A percentile compares a stretch with the other conserved stretches of the same genome.
phyloP scores from a whole-genome alignment of 1,139 yeast genomes.

The Groenewaldozyma sp. region DNA sequence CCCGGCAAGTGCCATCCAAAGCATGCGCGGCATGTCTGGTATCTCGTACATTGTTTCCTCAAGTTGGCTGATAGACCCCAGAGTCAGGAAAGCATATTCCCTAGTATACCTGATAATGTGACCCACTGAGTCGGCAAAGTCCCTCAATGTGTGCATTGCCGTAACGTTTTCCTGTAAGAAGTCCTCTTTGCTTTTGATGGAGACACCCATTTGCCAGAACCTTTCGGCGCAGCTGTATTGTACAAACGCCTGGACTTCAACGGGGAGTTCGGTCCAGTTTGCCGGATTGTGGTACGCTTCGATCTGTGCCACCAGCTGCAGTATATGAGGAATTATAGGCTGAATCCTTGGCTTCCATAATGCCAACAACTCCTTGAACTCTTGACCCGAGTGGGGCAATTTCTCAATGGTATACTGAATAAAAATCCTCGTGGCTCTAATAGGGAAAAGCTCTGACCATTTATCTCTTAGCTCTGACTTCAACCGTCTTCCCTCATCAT shows the following conservation, averaged over 20 bases:
- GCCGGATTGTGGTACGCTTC: constrained; percentile 91
- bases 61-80: constrained; percentile 82
- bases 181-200: constrained; percentile 87
- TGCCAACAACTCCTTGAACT: constrained; percentile 58
- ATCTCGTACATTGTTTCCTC: constrained; percentile 85
- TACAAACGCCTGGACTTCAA: constrained; percentile 85
- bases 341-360: constrained; percentile 92
- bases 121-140: constrained; percentile 98
- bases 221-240: constrained; percentile 81
- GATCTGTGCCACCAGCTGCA: constrained; percentile 78
- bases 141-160: constrained; percentile 87
- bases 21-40: constrained; percentile 63
- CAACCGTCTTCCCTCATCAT: constrained; percentile 73
- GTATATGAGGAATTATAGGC: constrained; percentile 83
- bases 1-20: constrained; percentile 84
- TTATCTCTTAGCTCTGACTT: constrained; percentile 75
- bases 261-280: constrained; percentile 82
- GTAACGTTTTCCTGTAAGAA: constrained; percentile 90
- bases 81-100: constrained; percentile 85
- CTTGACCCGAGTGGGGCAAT: constrained; percentile 66
- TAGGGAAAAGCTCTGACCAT: constrained; percentile 93
- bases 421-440: constrained; percentile 88
- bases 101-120: constrained; percentile 91
- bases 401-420: constrained; percentile 94
- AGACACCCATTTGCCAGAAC: constrained; percentile 98